Evolutionary conservation across 768 basidiomycete species (phyloP), one percentile per base, ranked within the genome.

Genomic region (Tulasnella calospora): DNA sequence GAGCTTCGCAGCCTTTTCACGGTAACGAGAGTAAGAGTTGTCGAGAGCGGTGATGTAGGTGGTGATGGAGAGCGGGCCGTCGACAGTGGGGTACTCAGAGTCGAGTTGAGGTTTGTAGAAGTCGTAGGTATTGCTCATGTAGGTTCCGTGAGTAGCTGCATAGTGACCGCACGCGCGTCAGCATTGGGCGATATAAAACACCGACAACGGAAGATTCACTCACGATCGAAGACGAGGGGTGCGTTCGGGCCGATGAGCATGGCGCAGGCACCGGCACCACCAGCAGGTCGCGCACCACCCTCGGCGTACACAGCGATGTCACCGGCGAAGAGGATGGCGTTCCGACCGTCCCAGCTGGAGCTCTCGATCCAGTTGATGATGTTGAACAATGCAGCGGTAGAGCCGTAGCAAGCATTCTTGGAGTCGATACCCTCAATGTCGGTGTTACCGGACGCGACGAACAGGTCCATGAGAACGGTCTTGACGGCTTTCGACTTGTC

Each of bases 401-500:
- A 96, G 38, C 98, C 98, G 83, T 99, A 99, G 88, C 98, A 99
- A 27, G 98, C 98, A 84, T 98, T 99, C 88, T 99, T 99, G 70
- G 94, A 96, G 87, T 99, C 98, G 84, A 99, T 93, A 81, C 98
- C 98, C 86, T 99, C 98, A 78, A 99, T 95, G 83, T 99, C 98
- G 82, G 89, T 90, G 89, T 99, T 99, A 78, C 96, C 96, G 40
- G 92, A 90, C 79, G 90, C 91, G 69, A 93, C 91, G 83, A 99
- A 99, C 83, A 99, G 92, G 85, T 98, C 95, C 98, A 99, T 99
- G 79, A 99, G 90, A 78, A 94, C 92, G 2, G 98, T 98, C 87
- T 99, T 99, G 85, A 95, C 95, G 9, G 97, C 94, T 86, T 99
- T 99, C 61, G 95, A 96, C 87, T 99, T 99, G 90, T 99, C 98